phyloP scores from a whole-genome alignment of 2,329 filamentous ascomycete species.

The Aspergillus viridinutans region DNA sequence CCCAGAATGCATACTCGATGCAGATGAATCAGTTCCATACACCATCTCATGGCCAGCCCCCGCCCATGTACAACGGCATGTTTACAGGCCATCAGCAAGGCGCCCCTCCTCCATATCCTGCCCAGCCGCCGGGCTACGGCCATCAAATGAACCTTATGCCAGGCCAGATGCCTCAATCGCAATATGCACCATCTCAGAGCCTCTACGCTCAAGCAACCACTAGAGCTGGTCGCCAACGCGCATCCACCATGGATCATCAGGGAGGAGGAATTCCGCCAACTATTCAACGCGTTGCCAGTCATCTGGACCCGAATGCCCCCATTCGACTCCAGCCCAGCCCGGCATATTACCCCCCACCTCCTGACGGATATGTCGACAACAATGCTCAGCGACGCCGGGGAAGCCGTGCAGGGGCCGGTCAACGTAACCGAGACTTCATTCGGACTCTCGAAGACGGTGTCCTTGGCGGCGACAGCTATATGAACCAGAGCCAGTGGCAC shows the following conservation, averaged over 20 bases:
- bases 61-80: conserved; percentile 75
- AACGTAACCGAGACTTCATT: conserved; percentile 78
- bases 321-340: conserved; percentile 93
- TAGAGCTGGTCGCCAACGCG: conserved; percentile 76
- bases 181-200: conserved; percentile 68
- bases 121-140: conserved; percentile 66
- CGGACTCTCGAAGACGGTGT: conserved; percentile 91
- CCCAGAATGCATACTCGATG: conserved; percentile 64
- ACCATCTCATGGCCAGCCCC: conserved; percentile 45
- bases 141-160: conserved; percentile 68
- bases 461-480: conserved; percentile 79
- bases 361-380: conserved; percentile 71
- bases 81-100: conserved; percentile 65
- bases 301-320: conserved; percentile 89
- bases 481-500: conserved; percentile 71
- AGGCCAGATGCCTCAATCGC: conserved; percentile 61
- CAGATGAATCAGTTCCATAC: conserved; percentile 55
- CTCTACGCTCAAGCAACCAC: conserved; percentile 71
- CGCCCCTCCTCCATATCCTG: conserved; percentile 73
- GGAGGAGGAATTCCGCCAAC: conserved; percentile 87
- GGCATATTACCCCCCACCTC: conserved; percentile 91
- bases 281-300: conserved; percentile 91
- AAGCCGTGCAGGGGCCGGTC: conserved; percentile 57
- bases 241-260: conserved; percentile 94
- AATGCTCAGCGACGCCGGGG: conserved; percentile 67